These are phyloP conservation scores for Fusarium phyllophilum DNA, from an alignment of 2,329 filamentous ascomycete species.

Conservation along the genomic window DNA sequence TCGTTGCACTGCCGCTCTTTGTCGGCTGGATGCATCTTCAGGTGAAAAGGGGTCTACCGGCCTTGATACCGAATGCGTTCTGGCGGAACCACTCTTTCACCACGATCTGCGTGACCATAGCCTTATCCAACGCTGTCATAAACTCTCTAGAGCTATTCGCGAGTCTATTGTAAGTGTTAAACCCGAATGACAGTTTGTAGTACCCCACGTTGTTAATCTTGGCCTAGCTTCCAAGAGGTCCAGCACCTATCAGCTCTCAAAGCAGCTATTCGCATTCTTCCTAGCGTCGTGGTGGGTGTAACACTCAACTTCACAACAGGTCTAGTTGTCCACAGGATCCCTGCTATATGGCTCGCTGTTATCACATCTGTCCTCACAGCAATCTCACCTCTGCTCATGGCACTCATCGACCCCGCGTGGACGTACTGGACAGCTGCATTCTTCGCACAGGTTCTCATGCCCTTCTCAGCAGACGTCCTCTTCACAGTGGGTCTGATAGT, in stretches of 20 bases:
- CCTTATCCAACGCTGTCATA: slow-evolving; percentile 57
- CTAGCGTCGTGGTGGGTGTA: slow-evolving; percentile 56
- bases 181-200: not conserved
- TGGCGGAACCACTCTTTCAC: slow-evolving; percentile 69
- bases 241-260: slow-evolving; percentile 56
- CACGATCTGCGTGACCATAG: slow-evolving; percentile 61
- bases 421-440: slow-evolving; percentile 63
- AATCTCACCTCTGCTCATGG: slow-evolving; percentile 64
- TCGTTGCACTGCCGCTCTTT: slow-evolving; percentile 59
- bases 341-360: slow-evolving; percentile 52
- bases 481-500: slow-evolving; percentile 67
- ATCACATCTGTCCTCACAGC: slow-evolving; percentile 55
- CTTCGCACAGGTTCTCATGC: slow-evolving; percentile 54
- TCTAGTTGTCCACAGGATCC: slow-evolving; percentile 56
- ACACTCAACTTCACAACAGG: slow-evolving; percentile 57
- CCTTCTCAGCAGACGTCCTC: slow-evolving; percentile 58
- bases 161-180: slow-evolving; percentile 58
- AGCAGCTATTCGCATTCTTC: slow-evolving; percentile 56
- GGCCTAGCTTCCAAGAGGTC: slow-evolving; percentile 59
- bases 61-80: slow-evolving; percentile 70
- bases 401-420: slow-evolving; percentile 57
- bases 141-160: slow-evolving; percentile 59
- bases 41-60: slow-evolving; percentile 57
- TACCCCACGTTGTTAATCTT: not conserved
- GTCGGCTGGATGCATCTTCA: slow-evolving; percentile 64